Evolutionary conservation across 176 grass and related monocot genomes (phyloP).

Genomic region (Oryza meridionalis): DNA sequence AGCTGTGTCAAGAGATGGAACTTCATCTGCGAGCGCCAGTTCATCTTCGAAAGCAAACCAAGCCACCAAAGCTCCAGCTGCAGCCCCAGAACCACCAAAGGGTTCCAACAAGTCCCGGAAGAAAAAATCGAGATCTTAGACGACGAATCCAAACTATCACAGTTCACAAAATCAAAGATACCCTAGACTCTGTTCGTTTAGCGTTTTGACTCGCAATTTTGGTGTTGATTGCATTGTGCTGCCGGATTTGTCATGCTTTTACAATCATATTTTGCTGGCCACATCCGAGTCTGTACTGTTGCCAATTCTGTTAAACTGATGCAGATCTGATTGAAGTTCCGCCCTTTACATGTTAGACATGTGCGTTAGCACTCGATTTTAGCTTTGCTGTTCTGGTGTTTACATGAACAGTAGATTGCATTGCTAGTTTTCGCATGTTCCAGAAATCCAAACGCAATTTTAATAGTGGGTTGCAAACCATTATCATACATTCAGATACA

Average conservation of each 20-base stretch:
- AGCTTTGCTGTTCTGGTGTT: neutral
- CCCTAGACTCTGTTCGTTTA: slow-evolving; percentile 32
- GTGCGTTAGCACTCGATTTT: neutral
- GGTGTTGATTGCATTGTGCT: slow-evolving; percentile 6
- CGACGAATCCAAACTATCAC: slow-evolving; percentile 3
- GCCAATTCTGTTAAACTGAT: slow-evolving; percentile 22
- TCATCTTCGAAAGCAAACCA: slow-evolving; percentile 48
- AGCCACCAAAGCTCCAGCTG: slow-evolving; percentile 48
- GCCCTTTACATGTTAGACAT: neutral
- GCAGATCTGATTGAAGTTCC: neutral
- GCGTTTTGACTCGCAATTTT: slow-evolving; percentile 37
- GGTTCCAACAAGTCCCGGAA: slow-evolving; percentile 60
- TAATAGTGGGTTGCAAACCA: neutral
- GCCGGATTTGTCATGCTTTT: slow-evolving; percentile 15
- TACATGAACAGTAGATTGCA: neutral
- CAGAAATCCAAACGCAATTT: neutral
- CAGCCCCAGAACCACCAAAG: slow-evolving; percentile 61
- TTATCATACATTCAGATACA: neutral
- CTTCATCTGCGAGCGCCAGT: slow-evolving; percentile 27
- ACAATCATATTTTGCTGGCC: slow-evolving; percentile 27
- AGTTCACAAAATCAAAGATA: slow-evolving; percentile 15
- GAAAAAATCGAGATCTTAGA: slow-evolving; percentile 81
- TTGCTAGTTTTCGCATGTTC: no score
- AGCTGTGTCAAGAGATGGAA: slow-evolving; percentile 61
- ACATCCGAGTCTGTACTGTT: neutral